Conservation (phyloP, 345 rosid genomes). For the Lepidium sativum region DNA sequence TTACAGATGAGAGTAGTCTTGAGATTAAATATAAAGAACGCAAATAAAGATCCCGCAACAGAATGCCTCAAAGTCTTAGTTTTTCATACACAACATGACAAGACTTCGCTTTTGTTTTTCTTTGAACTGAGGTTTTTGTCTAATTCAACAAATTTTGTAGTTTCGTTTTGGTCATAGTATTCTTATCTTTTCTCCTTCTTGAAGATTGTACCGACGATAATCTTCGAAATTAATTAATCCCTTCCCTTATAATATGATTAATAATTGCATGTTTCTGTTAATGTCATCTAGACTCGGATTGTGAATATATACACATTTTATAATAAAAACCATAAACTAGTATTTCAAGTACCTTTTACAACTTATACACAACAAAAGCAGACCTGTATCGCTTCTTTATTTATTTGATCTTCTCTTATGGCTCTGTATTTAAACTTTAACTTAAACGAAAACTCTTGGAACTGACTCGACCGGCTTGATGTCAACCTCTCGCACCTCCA, state of each 20-base stretch:
- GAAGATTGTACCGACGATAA: background rate
- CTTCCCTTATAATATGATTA: background rate
- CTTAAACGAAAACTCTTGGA: conserved; percentile 52
- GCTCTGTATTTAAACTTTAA: background rate
- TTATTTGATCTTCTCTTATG: background rate
- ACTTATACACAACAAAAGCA: background rate
- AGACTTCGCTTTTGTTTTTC: conserved; percentile 5
- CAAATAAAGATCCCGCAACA: conserved; percentile 16
- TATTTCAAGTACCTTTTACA: background rate
- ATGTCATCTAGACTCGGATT: background rate
- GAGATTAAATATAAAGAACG: background rate
- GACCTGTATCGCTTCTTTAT: conserved; percentile 10
- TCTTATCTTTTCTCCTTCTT: background rate
- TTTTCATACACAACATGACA: background rate
- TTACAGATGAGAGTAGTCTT: background rate
- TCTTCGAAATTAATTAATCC: background rate
- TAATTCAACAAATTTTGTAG: conserved; percentile 16
- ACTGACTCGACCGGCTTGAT: conserved; percentile 40
- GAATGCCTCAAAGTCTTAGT: background rate
- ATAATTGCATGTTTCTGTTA: background rate
- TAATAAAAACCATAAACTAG: background rate
- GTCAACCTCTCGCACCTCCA: conserved; percentile 48
- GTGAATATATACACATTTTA: background rate
- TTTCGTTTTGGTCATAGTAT: conserved; percentile 5
- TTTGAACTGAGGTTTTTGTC: background rate